Percentiles rank a stretch among this genome's conserved stretches.
phyloP scores from a whole-genome alignment of 139 green algal species.

The Penium margaritaceum region DNA sequence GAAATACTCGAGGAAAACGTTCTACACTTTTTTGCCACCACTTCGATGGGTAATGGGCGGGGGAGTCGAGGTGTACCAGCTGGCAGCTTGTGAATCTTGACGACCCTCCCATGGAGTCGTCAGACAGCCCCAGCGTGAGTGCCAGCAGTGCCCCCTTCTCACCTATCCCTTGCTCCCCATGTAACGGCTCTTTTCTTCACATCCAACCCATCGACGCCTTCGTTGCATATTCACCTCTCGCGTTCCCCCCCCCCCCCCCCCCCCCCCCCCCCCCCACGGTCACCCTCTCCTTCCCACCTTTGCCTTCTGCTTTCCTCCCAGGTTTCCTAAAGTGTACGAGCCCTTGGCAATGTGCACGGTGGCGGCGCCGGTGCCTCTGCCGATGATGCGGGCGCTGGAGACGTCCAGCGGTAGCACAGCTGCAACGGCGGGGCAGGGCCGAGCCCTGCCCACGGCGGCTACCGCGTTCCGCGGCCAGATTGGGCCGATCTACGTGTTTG shows the following conservation, averaged over 20 bases:
- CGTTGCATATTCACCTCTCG: background rate
- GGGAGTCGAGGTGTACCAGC: too few relatives aligned
- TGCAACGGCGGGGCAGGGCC: too few relatives aligned
- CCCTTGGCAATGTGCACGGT: conserved; percentile 23
- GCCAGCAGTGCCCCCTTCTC: too few relatives aligned
- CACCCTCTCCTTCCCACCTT: background rate
- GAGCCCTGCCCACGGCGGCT: background rate
- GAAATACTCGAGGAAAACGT: too few relatives aligned
- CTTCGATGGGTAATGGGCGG: too few relatives aligned
- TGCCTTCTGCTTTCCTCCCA: conserved; percentile 10
- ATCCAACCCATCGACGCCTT: background rate
- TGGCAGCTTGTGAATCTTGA: too few relatives aligned
- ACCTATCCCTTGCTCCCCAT: background rate
- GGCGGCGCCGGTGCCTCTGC: background rate
- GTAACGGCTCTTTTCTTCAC: background rate
- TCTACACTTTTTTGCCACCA: too few relatives aligned
- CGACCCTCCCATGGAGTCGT: too few relatives aligned
- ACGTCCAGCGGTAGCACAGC: too few relatives aligned
- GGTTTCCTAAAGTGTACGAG: conserved; percentile 36
- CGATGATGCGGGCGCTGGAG: background rate
- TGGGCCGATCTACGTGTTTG: conserved; percentile 39
- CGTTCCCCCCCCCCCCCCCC: background rate
- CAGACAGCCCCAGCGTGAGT: too few relatives aligned
- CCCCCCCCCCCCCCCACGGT: background rate
- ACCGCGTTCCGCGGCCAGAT: conserved; percentile 30